Evolutionary conservation across 768 basidiomycete species (phyloP), one percentile per base, ranked within the genome.

Genomic region (Chalciporus pseudorubinellus): DNA sequence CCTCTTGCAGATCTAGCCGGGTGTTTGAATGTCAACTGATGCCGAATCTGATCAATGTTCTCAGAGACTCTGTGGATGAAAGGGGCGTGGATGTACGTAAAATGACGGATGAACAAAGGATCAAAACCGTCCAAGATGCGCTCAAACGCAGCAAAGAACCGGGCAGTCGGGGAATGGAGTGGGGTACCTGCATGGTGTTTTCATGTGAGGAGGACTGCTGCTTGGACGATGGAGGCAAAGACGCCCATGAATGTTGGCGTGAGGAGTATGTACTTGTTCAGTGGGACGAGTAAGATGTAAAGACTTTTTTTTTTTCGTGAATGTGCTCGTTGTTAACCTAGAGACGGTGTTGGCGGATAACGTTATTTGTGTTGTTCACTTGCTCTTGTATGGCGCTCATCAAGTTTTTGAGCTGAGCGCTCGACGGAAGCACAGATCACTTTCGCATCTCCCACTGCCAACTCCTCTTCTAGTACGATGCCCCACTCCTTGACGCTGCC

Each of bases 21-120:
- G 79, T 86, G 19, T 98, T 97, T 66, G 95, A 98, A 67, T 89
- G 89, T 60, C 95, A 98, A 67, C 75, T 98, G 47, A 95, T 95
- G 84, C 95, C 95, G 2, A 92, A 93, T 64, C 72, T 98, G 46
- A 93, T 98, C 66, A 89, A 89, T 46, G 71, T 91, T 13, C 74
- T 97, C 13, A 73, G 76, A 45, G 63, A 65, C 56, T 65, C 58
- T 34, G 39, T 44, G 18, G 52, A 53, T 31, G 61, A 61, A 43
- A 58, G 59, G 33, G 51, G 56, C 28, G 38, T 59, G 21, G 66
- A 60, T 46, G 54, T 52, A 42, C 69, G 65, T 57, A 74, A 72
- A 40, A 52, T 77, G 62, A 79, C 81, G 8, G 88, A 90, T 40
- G 87, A 83, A 61, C 84, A 90, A 66, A 74, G 89, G 60, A 77